phyloP scores from a whole-genome alignment of 352 stramenopile species.

The Globisporangium takayamanum region DNA sequence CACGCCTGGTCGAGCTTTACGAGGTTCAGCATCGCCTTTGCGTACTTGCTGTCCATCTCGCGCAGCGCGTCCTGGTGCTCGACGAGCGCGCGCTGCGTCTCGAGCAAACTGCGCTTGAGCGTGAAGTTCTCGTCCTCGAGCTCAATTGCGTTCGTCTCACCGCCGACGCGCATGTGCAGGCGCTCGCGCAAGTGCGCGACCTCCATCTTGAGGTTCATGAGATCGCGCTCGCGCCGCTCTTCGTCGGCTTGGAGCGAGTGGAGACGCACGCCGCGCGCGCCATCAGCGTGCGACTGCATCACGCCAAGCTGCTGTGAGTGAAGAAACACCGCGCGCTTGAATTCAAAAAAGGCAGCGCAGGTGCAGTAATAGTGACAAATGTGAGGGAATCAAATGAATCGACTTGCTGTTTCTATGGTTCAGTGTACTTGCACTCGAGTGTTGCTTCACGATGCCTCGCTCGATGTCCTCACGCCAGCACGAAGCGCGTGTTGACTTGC shows the following conservation, averaged over 20 bases:
- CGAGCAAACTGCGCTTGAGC: slow-evolving; percentile 44
- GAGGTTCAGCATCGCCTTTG: slow-evolving; percentile 63
- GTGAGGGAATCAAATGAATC: too few relatives aligned
- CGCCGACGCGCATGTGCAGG: slow-evolving; percentile 62
- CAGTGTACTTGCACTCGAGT: too few relatives aligned
- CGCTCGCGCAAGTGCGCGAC: slow-evolving; percentile 62
- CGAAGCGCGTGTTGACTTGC: too few relatives aligned
- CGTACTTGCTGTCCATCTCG: slow-evolving; percentile 47
- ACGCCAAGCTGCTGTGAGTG: too few relatives aligned
- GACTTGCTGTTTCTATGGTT: too few relatives aligned
- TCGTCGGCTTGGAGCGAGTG: slow-evolving; percentile 41
- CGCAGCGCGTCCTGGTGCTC: slow-evolving; percentile 34
- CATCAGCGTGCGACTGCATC: background rate
- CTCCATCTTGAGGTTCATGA: slow-evolving; percentile 87
- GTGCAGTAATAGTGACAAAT: too few relatives aligned
- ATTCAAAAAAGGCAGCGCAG: too few relatives aligned
- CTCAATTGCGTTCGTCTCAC: slow-evolving; percentile 63
- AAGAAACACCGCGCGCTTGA: too few relatives aligned
- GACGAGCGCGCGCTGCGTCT: slow-evolving; percentile 45
- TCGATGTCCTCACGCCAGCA: too few relatives aligned
- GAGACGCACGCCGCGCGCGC: slow-evolving; percentile 23
- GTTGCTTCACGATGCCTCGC: too few relatives aligned
- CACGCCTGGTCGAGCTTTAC: slow-evolving; percentile 68
- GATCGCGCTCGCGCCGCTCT: slow-evolving; percentile 50
- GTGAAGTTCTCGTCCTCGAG: slow-evolving; percentile 75